Conservation (phyloP, 805 yeast species). For the Myxozyma nipponensis region DNA sequence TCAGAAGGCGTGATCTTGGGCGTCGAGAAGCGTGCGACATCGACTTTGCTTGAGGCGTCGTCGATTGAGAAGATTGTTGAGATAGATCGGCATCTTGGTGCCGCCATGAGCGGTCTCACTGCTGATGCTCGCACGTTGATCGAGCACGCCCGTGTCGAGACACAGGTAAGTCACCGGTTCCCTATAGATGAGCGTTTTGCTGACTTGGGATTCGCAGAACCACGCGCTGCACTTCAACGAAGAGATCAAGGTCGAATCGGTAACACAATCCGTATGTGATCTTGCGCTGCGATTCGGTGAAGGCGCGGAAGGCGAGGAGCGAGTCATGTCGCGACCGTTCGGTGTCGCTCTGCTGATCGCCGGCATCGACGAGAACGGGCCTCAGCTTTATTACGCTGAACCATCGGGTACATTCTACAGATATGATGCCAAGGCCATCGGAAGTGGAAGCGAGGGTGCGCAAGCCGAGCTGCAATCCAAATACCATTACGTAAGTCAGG, state of each 20-base stretch:
- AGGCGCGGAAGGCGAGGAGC: conserved; percentile 93
- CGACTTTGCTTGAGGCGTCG: conserved; percentile 82
- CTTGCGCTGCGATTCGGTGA: conserved; percentile 95
- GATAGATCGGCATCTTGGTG: conserved; percentile 89
- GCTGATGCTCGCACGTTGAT: conserved; percentile 99
- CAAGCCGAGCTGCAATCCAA: conserved; percentile 96
- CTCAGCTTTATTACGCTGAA: conserved; percentile 92
- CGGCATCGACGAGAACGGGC: conserved; percentile 93
- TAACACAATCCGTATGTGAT: conserved; percentile 96
- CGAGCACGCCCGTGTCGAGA: conserved; percentile 89
- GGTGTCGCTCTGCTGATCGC: conserved; percentile 97
- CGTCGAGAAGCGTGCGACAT: conserved; percentile 95
- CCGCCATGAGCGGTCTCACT: conserved; percentile 98
- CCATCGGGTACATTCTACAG: conserved; percentile 98
- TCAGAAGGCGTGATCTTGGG: conserved; percentile 94
- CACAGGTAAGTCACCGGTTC: conserved; percentile 33
- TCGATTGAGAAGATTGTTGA: conserved; percentile 96
- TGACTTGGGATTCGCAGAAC: conserved; percentile 46
- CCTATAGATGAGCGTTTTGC: conserved; percentile 36
- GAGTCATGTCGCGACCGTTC: conserved; percentile 95
- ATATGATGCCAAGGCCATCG: conserved; percentile 98
- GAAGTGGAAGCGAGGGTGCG: conserved; percentile 98
- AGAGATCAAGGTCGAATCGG: conserved; percentile 82
- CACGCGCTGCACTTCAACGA: conserved; percentile 91
- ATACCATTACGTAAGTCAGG: conserved; percentile 60